Evolutionary conservation across 2,329 filamentous ascomycete species (phyloP).

Genomic region (Cladosporium sp.): DNA sequence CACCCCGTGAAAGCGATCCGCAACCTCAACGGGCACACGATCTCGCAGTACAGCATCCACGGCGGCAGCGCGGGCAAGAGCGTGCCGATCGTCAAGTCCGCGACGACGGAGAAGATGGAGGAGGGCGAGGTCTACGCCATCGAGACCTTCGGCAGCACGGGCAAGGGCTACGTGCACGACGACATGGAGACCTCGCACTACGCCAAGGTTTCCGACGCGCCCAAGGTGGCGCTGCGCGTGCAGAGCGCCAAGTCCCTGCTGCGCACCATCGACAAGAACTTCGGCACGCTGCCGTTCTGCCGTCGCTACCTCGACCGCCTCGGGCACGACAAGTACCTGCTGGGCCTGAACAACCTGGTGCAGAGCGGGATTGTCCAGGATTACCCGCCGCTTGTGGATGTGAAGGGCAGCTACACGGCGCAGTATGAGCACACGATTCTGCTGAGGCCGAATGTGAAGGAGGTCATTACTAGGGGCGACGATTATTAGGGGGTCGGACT

Average conservation of each 20-base stretch:
- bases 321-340: conserved; percentile 53
- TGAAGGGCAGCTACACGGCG: conserved; percentile 56
- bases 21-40: conserved; percentile 51
- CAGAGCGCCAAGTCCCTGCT: conserved; percentile 51
- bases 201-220: conserved; percentile 30
- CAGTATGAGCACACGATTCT: conserved; percentile 56
- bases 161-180: conserved; percentile 43
- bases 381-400: conserved; percentile 52
- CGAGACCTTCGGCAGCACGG: conserved; percentile 53
- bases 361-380: conserved; percentile 52
- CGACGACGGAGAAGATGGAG: conserved; percentile 49
- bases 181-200: conserved; percentile 39
- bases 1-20: conserved; percentile 51
- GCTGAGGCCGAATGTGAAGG: conserved; percentile 35
- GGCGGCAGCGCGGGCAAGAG: conserved; percentile 48
- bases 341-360: conserved; percentile 54
- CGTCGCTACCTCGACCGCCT: conserved; percentile 58
- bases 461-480: conserved; percentile 34
- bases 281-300: conserved; percentile 56
- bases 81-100: conserved; percentile 50
- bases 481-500: background rate
- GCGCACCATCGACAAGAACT: conserved; percentile 56
- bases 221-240: conserved; percentile 36
- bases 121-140: conserved; percentile 54
- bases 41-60: conserved; percentile 49